phyloP scores from a whole-genome alignment of 2,329 filamentous ascomycete genomes.

The Grosmannia clavigera region DNA sequence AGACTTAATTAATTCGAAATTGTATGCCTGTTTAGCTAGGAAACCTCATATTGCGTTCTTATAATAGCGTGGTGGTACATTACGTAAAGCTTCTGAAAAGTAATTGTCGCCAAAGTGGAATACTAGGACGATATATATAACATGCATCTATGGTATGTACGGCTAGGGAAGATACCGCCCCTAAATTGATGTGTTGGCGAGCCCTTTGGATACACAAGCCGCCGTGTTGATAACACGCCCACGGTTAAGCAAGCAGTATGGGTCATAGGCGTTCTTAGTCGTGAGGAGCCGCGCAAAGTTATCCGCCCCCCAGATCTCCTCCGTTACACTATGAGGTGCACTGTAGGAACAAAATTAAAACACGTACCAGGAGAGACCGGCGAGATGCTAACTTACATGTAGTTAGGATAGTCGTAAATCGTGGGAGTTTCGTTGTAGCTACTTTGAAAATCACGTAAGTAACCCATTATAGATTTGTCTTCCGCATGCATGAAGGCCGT shows the following conservation, averaged over 20 bases:
- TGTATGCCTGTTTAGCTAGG: too few relatives aligned
- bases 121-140: too few relatives aligned
- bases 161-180: not conserved
- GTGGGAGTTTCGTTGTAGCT: not conserved
- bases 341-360: not conserved
- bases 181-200: not conserved
- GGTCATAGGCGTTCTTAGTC: not conserved
- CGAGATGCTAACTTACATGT: not conserved
- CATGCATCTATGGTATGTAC: too few relatives aligned
- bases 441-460: not conserved
- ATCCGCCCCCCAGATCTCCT: not conserved
- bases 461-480: not conserved
- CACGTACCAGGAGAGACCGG: not conserved
- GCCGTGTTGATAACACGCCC: not conserved
- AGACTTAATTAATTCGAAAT: too few relatives aligned
- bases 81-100: too few relatives aligned
- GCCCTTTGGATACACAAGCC: not conserved
- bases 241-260: not conserved
- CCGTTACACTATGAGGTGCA: not conserved
- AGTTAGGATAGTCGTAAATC: conserved; percentile 3
- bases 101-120: too few relatives aligned
- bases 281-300: conserved; percentile 1
- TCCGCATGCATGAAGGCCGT: conserved; percentile 3
- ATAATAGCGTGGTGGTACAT: too few relatives aligned
- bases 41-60: too few relatives aligned